Evolutionary conservation across 2,329 filamentous ascomycete species (phyloP).

Genomic region (Hymenoscyphus albidus): DNA sequence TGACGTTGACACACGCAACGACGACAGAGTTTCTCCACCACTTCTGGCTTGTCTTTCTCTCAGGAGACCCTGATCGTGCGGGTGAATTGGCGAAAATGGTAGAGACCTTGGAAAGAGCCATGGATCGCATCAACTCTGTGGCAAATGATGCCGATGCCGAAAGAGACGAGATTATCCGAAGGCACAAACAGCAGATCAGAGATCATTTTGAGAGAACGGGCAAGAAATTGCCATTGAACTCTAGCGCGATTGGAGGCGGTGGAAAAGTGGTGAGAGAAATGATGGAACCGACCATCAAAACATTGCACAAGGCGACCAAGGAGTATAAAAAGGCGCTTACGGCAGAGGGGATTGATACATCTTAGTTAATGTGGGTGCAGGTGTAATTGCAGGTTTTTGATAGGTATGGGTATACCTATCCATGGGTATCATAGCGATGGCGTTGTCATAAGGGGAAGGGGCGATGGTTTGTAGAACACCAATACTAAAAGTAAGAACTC

Average conservation of each 20-base stretch:
- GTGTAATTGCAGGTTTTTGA: not conserved
- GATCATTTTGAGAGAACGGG: conserved; percentile 68
- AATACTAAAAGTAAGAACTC: conserved; percentile 7
- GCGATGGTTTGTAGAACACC: conserved; percentile 6
- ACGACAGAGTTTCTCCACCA: conserved; percentile 95
- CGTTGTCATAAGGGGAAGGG: conserved; percentile 23
- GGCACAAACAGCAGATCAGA: conserved; percentile 65
- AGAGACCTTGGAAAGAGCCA: conserved; percentile 74
- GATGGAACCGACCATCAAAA: conserved; percentile 68
- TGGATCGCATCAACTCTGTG: conserved; percentile 75
- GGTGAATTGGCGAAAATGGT: conserved; percentile 76
- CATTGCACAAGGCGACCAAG: conserved; percentile 65
- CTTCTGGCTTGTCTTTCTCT: conserved; percentile 91
- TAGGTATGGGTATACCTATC: not conserved
- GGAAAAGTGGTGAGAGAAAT: conserved; percentile 70
- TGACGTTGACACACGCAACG: conserved; percentile 82
- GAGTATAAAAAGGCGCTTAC: conserved; percentile 69
- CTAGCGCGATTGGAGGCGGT: conserved; percentile 68
- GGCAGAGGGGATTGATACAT: conserved; percentile 46
- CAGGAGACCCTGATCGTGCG: conserved; percentile 77
- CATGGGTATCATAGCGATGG: conserved; percentile 28
- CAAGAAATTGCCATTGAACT: conserved; percentile 67
- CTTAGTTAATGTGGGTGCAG: conserved; percentile 12
- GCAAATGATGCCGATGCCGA: conserved; percentile 75
- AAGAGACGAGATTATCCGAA: conserved; percentile 62